Evolutionary conservation across 768 basidiomycete species (phyloP).

Genomic region (Chalciporus pseudorubinellus): DNA sequence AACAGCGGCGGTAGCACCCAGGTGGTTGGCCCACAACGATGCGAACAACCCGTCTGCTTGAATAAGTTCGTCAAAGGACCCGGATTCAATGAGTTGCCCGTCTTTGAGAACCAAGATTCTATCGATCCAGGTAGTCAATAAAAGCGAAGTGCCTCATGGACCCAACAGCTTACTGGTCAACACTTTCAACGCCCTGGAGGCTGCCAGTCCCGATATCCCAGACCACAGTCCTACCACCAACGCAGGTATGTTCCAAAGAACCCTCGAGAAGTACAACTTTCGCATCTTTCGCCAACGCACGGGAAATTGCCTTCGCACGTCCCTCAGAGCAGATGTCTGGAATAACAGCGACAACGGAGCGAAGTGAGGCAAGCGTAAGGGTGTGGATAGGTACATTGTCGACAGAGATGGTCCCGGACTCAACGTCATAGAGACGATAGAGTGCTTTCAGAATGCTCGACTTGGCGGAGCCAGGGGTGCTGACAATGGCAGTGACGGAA

Average conservation of each 20-base stretch:
- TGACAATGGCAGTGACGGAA: conserved; percentile 86
- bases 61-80: conserved; percentile 75
- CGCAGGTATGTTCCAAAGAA: conserved; percentile 16
- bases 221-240: conserved; percentile 23
- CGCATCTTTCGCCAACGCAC: conserved; percentile 23
- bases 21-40: conserved; percentile 86
- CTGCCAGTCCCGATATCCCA: conserved; percentile 24
- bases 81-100: conserved; percentile 83
- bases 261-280: conserved; percentile 29
- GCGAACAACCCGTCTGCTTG: conserved; percentile 72
- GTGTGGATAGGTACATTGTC: conserved; percentile 88
- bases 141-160: not conserved
- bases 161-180: conserved; percentile 51
- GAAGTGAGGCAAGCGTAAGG: conserved; percentile 76
- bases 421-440: conserved; percentile 90
- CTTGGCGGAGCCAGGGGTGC: conserved; percentile 79
- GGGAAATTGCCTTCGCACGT: conserved; percentile 25
- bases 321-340: conserved; percentile 63
- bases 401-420: conserved; percentile 75
- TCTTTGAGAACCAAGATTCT: conserved; percentile 91
- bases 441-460: conserved; percentile 83
- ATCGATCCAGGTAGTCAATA: conserved; percentile 5
- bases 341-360: conserved; percentile 84
- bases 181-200: conserved; percentile 51
- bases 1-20: conserved; percentile 49